phyloP scores from a whole-genome alignment of 495 filamentous ascomycete species.

The Cercophora scortea region DNA sequence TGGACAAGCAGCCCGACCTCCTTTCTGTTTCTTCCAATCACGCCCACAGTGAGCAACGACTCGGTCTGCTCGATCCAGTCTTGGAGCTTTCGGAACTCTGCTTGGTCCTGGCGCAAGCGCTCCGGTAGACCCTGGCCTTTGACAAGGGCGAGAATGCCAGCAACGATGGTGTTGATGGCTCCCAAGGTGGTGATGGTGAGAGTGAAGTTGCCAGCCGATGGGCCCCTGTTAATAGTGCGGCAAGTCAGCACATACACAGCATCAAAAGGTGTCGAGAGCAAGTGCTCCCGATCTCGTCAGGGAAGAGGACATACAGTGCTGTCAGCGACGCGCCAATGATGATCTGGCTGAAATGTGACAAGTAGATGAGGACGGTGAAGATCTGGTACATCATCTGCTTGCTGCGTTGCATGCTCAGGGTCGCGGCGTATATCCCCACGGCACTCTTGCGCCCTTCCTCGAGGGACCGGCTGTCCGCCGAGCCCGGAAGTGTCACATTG shows the following conservation, averaged over 20 bases:
- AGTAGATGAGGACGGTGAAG: conserved; percentile 26
- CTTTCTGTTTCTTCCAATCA: conserved; percentile 33
- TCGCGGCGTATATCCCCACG: conserved; percentile 29
- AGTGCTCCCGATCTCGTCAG: too few relatives aligned
- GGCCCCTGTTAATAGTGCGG: conserved; percentile 16
- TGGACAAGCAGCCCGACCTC: conserved; percentile 38
- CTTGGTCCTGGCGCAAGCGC: conserved; percentile 30
- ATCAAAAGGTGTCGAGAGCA: too few relatives aligned
- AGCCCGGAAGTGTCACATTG: conserved; percentile 13
- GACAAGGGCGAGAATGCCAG: conserved; percentile 39
- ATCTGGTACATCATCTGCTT: conserved; percentile 19
- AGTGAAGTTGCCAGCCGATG: conserved; percentile 28
- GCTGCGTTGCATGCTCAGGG: conserved; percentile 19
- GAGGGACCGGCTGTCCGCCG: conserved; percentile 20
- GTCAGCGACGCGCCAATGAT: conserved; percentile 40
- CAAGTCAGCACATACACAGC: background rate
- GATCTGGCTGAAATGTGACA: conserved; percentile 33
- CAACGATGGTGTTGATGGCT: conserved; percentile 42
- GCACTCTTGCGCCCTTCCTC: conserved; percentile 32
- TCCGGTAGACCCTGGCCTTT: conserved; percentile 37
- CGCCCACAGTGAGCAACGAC: conserved; percentile 27
- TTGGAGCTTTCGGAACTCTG: conserved; percentile 34
- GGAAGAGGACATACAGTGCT: conserved; percentile 19
- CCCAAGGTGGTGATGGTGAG: conserved; percentile 36
- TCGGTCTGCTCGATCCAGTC: conserved; percentile 33